phyloP scores from a whole-genome alignment of 202 grass and related monocot genomes.

The Setaria viridis region DNA sequence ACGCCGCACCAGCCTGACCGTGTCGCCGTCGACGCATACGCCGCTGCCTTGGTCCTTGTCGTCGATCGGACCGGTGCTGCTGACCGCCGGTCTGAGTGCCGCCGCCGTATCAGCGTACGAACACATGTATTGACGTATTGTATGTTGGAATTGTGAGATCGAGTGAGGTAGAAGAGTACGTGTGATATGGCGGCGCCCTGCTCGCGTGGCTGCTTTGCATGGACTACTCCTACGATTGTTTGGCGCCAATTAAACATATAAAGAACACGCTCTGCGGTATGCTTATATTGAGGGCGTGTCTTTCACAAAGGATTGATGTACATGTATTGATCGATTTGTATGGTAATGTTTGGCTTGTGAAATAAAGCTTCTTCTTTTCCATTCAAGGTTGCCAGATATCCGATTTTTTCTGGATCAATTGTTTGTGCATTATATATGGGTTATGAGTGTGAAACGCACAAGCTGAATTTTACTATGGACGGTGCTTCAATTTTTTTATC shows the following conservation, averaged over 20 bases:
- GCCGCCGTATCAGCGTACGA: not conserved
- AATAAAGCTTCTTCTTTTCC: not conserved
- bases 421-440: not conserved
- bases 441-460: not conserved
- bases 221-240: not conserved
- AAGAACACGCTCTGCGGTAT: not conserved
- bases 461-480: not conserved
- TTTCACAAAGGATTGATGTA: not conserved
- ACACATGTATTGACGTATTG: not conserved
- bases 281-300: not conserved
- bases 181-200: not conserved
- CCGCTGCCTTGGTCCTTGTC: not conserved
- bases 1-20: slow-evolving; percentile 43
- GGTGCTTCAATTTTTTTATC: not conserved
- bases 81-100: not conserved
- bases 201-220: not conserved
- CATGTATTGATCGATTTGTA: not conserved
- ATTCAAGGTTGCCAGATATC: not conserved
- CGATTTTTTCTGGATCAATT: not conserved
- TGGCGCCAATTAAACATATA: not conserved
- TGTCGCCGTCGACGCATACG: not conserved
- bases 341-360: not conserved
- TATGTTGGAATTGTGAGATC: not conserved
- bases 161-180: not conserved
- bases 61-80: not conserved